These are phyloP conservation scores for Fusarium beomiforme DNA, from an alignment of 2,329 filamentous ascomycete genomes.

Conservation along the genomic window DNA sequence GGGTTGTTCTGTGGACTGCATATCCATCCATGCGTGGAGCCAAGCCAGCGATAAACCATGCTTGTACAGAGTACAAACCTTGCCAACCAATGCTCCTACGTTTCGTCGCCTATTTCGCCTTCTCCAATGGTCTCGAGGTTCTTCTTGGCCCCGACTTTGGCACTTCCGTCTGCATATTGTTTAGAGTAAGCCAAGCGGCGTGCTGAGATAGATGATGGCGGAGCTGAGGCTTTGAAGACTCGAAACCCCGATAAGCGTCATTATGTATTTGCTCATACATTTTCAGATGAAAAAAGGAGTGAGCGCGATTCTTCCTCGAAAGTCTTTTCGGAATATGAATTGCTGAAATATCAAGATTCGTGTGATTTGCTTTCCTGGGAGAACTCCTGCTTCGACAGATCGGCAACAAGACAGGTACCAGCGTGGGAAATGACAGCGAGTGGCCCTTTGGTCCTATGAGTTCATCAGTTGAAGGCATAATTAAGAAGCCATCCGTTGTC, in stretches of 20 bases:
- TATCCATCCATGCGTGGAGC: conserved; percentile 20
- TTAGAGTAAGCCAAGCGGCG: conserved; percentile 25
- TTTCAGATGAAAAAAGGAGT: neutral
- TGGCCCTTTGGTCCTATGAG: neutral
- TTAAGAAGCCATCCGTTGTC: neutral
- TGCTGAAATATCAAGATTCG: conserved; percentile 26
- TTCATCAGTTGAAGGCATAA: neutral
- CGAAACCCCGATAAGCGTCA: conserved; percentile 30
- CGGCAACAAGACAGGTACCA: neutral
- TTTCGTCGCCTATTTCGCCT: conserved; percentile 7
- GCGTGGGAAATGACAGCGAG: neutral
- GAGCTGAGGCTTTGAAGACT: conserved; percentile 48
- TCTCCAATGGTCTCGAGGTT: conserved; percentile 8
- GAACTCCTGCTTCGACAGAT: conserved; percentile 13
- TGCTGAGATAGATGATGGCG: conserved; percentile 23
- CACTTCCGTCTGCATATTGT: conserved; percentile 6
- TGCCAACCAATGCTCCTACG: neutral
- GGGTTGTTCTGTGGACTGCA: conserved; percentile 1
- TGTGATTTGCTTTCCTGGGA: conserved; percentile 13
- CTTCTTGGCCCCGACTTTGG: conserved; percentile 10
- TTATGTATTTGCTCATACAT: neutral
- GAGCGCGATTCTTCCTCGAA: conserved; percentile 43
- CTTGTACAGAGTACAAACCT: neutral
- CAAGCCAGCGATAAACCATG: neutral
- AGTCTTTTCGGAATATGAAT: conserved; percentile 49